Evolutionary conservation across 495 filamentous ascomycete genomes (phyloP), one percentile per base, ranked within the genome.

Genomic region (Xeromyces bisporus): DNA sequence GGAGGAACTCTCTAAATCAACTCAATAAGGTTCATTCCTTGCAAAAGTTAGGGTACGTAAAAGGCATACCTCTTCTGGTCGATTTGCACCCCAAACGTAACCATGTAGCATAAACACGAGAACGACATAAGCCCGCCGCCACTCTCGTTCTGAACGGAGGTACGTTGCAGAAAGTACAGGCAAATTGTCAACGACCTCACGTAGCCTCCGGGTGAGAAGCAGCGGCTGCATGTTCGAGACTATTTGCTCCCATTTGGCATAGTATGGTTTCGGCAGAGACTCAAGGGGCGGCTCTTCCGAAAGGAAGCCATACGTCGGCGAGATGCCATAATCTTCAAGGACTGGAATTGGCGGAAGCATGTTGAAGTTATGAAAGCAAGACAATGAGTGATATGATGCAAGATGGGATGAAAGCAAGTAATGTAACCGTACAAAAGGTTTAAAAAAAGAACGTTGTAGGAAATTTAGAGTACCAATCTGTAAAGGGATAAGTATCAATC

Each of bases 21-120:
- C n/a, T n/a, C n/a, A n/a, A 26, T 15, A 29, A 15, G 12, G 29
- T 6, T 16, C 10, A 20, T 3, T 21, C 6, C 2, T 17, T 15
- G 6, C 2, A n/a, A 9, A 10, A 31, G 11, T 28, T 11, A 32
- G 12, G 13, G 30, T 18, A 9, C 5, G 20, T 21, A 9, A 3
- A 30, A 40, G 6, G 43, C 60, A 16, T 58, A 81, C 78, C 52
- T 83, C 76, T 51, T 64, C 67, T 26, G 91, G 87, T 40, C 60
- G 69, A 38, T 86, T 72, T 50, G 84, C 85, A 44, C 83, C 79
- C 89, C 89, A 99, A 44, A 94, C 81, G 56, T 93, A 96, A 35
- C 74, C 77, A 57, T 96, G 87, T 15, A 84, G 62, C 42, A 94
- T 78, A 50, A 93, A 93, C 12, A 70, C 77, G 33, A 96, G 67